Percentiles rank a stretch among this genome's conserved stretches.
Conservation (phyloP, 805 yeast species). For the Suhomyces kilbournensis region DNA sequence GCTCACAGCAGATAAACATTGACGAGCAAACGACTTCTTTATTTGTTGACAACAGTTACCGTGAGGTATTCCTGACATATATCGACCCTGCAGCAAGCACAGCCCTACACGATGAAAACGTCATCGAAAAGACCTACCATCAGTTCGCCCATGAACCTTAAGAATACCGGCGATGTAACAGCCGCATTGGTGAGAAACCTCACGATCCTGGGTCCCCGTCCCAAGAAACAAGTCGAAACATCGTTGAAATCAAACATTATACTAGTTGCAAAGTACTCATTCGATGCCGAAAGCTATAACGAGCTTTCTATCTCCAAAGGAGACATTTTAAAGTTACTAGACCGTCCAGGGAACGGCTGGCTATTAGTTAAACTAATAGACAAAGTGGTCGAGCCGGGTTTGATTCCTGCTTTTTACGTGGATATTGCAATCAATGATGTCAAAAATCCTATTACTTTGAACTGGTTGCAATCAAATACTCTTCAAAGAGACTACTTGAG, state of each 20-base stretch:
- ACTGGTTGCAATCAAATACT: constrained; percentile 28
- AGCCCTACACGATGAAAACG: constrained; percentile 2
- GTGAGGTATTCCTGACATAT: not conserved
- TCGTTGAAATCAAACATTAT: constrained; percentile 32
- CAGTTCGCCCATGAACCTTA: constrained; percentile 1
- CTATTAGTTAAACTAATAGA: constrained; percentile 54
- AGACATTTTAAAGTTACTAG: constrained; percentile 50
- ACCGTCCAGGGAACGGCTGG: constrained; percentile 53
- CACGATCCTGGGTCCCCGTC: constrained; percentile 19
- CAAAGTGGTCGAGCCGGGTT: constrained; percentile 43
- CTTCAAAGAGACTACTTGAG: constrained; percentile 1
- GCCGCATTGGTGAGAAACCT: constrained; percentile 6
- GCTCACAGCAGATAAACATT: not conserved
- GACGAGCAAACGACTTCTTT: not conserved
- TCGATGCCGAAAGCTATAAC: constrained; percentile 39
- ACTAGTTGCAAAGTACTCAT: constrained; percentile 45
- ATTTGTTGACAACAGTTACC: not conserved
- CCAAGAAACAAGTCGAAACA: constrained; percentile 10
- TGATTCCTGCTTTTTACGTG: constrained; percentile 51
- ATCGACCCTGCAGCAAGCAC: not conserved
- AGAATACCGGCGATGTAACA: not conserved
- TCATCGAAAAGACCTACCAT: constrained; percentile 1
- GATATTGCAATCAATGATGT: constrained; percentile 44
- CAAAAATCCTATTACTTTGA: constrained; percentile 34
- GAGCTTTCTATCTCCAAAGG: constrained; percentile 50